Evolutionary conservation across 306 rosid species (phyloP).

Genomic region (Corylus heterophylla): DNA sequence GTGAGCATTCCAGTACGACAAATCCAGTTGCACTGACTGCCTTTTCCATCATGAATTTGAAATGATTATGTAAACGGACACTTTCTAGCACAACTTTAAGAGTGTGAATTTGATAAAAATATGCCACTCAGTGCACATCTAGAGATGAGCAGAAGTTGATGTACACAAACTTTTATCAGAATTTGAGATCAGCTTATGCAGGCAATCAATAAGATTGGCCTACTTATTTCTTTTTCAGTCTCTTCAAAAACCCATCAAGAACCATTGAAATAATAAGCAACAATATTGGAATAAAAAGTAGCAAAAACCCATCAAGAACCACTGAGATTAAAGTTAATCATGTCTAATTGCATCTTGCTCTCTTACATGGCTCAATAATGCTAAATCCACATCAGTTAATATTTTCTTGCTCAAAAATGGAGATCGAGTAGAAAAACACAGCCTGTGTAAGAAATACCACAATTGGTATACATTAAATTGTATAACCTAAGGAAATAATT

Average conservation of each 20-base stretch:
- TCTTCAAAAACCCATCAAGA: background rate
- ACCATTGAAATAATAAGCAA: background rate
- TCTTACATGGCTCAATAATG: constrained; percentile 13
- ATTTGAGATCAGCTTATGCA: background rate
- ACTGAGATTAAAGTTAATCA: too few relatives aligned
- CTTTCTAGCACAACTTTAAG: background rate
- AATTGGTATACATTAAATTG: too few relatives aligned
- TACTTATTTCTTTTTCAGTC: background rate
- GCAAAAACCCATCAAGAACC: background rate
- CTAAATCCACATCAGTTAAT: constrained; percentile 7
- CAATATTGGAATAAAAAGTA: background rate
- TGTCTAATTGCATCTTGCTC: background rate
- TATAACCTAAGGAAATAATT: background rate
- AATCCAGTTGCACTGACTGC: background rate
- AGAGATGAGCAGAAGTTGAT: background rate
- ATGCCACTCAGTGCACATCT: background rate
- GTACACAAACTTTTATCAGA: background rate
- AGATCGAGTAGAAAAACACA: background rate
- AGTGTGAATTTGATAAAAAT: background rate
- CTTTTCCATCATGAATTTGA: constrained; percentile 12
- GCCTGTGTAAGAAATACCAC: constrained; percentile 28
- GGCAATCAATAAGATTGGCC: background rate
- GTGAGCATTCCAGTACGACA: constrained; percentile 3
- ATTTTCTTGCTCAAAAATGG: constrained; percentile 23
- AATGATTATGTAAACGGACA: background rate